Conservation (phyloP, 257 asterid genomes). For the Ajuga chamaepitys region DNA sequence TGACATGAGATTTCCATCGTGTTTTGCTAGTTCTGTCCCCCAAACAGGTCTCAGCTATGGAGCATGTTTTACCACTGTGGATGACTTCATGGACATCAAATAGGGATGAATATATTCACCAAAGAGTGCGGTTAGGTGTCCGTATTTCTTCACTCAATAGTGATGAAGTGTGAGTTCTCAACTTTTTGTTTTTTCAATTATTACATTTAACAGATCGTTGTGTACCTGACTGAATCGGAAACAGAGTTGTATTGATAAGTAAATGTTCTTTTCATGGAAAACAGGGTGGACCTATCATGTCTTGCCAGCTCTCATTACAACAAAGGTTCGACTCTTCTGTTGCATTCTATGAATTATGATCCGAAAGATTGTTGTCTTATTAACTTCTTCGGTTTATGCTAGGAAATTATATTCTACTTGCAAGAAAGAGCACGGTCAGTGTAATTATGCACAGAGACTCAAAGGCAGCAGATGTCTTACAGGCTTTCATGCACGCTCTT, state of each 20-base stretch:
- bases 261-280: conserved; percentile 16
- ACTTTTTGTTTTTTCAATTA: background rate
- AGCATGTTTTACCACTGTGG: conserved; percentile 83
- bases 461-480: conserved; percentile 57
- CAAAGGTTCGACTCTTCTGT: conserved; percentile 44
- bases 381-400: conserved; percentile 14
- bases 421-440: conserved; percentile 34
- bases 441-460: conserved; percentile 74
- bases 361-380: conserved; percentile 8
- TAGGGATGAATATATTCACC: conserved; percentile 32
- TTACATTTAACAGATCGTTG: background rate
- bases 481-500: conserved; percentile 74
- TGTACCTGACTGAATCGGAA: background rate
- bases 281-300: conserved; percentile 54
- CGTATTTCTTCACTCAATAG: conserved; percentile 56
- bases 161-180: conserved; percentile 66
- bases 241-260: conserved; percentile 7
- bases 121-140: conserved; percentile 53
- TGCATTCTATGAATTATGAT: conserved; percentile 2
- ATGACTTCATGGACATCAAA: conserved; percentile 51
- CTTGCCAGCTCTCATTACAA: conserved; percentile 57
- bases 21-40: conserved; percentile 66
- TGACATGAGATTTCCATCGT: conserved; percentile 14
- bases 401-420: conserved; percentile 62
- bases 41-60: conserved; percentile 66